Base-by-base conservation (phyloP, 345 rosid genomes). In the Aquilaria sinensis region DNA sequence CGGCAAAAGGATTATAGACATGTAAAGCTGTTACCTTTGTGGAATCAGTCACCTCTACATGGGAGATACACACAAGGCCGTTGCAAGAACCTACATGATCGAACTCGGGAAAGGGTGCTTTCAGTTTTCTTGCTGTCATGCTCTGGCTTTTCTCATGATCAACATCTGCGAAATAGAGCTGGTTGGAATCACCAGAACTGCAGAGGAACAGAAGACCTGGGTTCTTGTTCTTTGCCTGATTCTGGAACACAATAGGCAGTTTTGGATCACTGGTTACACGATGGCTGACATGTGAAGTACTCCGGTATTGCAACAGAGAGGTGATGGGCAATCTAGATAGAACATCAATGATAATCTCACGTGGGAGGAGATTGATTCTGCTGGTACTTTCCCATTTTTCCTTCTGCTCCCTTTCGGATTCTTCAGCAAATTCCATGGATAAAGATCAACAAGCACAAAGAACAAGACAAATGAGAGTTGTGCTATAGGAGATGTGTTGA, bases 261-360 rank as follows among this genome's bases (percentile, higher is more conserved):
- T n/a, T 49, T 3, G 52, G 52, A 3, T 49, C 52, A 49, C n/a
- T n/a, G 9, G 52, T 49, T 11, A 49, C 6, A n/a, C 10, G 4
- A 12, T 4, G 52, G 8, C 52, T n/a, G 4, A 11, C 12, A 49
- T 49, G 16, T 12, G 52, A 49, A 49, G 52, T 49, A 11, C n/a
- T n/a, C 52, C 10, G 6, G 52, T 11, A 49, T 7, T 49, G 52
- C 52, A 49, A 11, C n/a, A 49, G 13, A n/a, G 52, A 49, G 52
- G 52, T 11, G 52, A 49, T 49, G 12, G 52, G 52, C 52, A 49
- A 49, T 49, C 52, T 49, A 12, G 52, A 49, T 49, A 49, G 52
- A n/a, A 49, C 10, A n/a, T 49, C 52, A 49, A 49, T 12, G 16
- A 11, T 11, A 49, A 49, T 12, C 52, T 49, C 52, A 49, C n/a